A percentile compares a stretch with the other conserved stretches of the same genome.
Conservation (phyloP, 495 filamentous ascomycete species). For the Neurospora pannonica region DNA sequence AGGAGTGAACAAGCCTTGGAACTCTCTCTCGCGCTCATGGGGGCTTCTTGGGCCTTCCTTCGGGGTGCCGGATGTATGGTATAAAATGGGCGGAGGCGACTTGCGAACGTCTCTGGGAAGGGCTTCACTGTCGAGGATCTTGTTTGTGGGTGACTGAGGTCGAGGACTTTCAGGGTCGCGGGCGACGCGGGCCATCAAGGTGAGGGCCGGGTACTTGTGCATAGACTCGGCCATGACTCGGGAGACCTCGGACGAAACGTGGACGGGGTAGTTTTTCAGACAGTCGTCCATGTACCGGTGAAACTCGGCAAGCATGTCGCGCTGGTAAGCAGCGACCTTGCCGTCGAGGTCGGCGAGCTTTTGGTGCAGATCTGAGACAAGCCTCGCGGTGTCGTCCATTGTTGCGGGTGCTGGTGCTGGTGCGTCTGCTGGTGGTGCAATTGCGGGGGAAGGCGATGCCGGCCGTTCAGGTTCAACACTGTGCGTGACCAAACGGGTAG, state of each 20-base stretch:
- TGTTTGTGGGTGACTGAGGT: conserved; percentile 8
- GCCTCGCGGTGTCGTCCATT: conserved; percentile 41
- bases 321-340: conserved; percentile 40
- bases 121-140: conserved; percentile 13
- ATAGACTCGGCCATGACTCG: conserved; percentile 35
- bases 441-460: conserved; percentile 1
- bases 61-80: conserved; percentile 26
- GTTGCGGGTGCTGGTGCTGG: not conserved
- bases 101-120: conserved; percentile 19
- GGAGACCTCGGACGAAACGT: conserved; percentile 35
- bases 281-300: conserved; percentile 35
- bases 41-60: conserved; percentile 29
- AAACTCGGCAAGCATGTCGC: conserved; percentile 41
- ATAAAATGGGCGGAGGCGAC: conserved; percentile 35
- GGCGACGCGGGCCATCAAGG: conserved; percentile 8
- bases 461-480: conserved; percentile 1
- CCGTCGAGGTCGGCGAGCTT: conserved; percentile 43
- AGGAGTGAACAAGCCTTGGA: conserved; percentile 52
- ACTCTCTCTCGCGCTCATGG: conserved; percentile 46
- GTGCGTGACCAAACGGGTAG: conserved; percentile 15
- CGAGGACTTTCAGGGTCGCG: conserved; percentile 5
- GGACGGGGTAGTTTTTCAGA: conserved; percentile 32
- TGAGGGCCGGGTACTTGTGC: conserved; percentile 30
- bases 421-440: not conserved
- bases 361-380: conserved; percentile 38